Base-by-base conservation (phyloP, 2,329 filamentous ascomycete species). In the Ophiocordyceps robertsii region DNA sequence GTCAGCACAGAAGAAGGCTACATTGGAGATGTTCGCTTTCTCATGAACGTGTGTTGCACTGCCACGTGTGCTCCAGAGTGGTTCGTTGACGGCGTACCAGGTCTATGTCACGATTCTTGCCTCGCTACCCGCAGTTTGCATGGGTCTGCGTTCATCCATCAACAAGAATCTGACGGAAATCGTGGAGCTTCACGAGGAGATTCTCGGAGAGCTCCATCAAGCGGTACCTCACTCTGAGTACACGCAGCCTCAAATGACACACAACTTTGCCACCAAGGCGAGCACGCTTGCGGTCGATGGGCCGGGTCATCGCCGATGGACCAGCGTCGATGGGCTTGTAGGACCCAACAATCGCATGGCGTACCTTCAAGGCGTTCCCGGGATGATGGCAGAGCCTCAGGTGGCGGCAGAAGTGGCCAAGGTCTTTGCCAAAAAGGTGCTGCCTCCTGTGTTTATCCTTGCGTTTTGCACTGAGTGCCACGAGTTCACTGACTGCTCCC, bases 1-100 rank as follows among this genome's bases (percentile, higher is more conserved):
- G 77, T 95, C 46, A 74, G 66, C 44, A 94, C 89, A 0, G 92
- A 96, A 60, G 84, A 92, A 57, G 78, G 82, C 53, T 96, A 96
- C 57, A 80, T 96, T 52, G 77, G 81, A 14, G 90, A 95, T 53
- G 63, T 96, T 44, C 86, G 86, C 52, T 87, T 92, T 49, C 68
- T 96, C 45, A 82, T 84, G 57, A 88, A 93, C 62, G 89, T 90
- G 65, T 56, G 77, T 54, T 35, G 13, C 9, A 4, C 6, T 27
- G 24, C 24, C 24, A 27, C 9, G 6, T 27, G 24, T 12, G 30
- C 13, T 3, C 37, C 9, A 27, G 19, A 29, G 4, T 19, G 12
- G 29, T 13, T n/a, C 12, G 3, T 27, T 59, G 37, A 58, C 58
- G 12, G 2, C 3, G 13, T 8, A 9, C 6, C 36, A 87, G 83